These are phyloP conservation scores for Hypoxylon sp. DNA, from an alignment of 2,329 filamentous ascomycete species.

Conservation along the genomic window DNA sequence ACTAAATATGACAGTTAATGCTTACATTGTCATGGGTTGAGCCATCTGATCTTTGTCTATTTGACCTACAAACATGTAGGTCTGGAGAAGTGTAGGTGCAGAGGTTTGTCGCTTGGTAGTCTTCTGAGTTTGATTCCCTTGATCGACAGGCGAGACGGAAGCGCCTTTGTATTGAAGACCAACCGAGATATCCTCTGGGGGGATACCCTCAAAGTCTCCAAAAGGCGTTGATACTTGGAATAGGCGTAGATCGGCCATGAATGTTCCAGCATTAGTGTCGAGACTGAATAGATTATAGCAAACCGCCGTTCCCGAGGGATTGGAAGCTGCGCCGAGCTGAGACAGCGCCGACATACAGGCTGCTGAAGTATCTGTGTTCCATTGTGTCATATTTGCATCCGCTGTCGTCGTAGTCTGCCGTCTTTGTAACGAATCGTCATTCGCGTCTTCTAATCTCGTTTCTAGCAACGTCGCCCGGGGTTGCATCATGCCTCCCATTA, in stretches of 20 bases:
- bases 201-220: constrained; percentile 67
- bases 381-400: constrained; percentile 67
- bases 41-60: constrained; percentile 72
- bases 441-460: constrained; percentile 36
- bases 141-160: constrained; percentile 62
- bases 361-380: constrained; percentile 68
- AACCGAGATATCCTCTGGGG: constrained; percentile 68
- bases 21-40: constrained; percentile 73
- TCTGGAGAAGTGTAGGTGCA: constrained; percentile 66
- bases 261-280: constrained; percentile 76
- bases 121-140: constrained; percentile 46
- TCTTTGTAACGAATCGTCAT: constrained; percentile 40
- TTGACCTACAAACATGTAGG: constrained; percentile 78
- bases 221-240: constrained; percentile 76
- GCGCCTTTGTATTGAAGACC: constrained; percentile 69
- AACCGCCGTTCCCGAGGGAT: constrained; percentile 82
- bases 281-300: constrained; percentile 87
- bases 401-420: constrained; percentile 40
- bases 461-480: constrained; percentile 38
- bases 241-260: constrained; percentile 82
- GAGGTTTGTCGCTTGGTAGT: constrained; percentile 45
- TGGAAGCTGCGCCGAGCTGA: constrained; percentile 71
- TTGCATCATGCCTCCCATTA: constrained; percentile 38
- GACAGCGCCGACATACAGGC: constrained; percentile 73
- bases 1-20: constrained; percentile 22